Conservation (phyloP, 306 rosid species). For the Phaseolus lunatus region DNA sequence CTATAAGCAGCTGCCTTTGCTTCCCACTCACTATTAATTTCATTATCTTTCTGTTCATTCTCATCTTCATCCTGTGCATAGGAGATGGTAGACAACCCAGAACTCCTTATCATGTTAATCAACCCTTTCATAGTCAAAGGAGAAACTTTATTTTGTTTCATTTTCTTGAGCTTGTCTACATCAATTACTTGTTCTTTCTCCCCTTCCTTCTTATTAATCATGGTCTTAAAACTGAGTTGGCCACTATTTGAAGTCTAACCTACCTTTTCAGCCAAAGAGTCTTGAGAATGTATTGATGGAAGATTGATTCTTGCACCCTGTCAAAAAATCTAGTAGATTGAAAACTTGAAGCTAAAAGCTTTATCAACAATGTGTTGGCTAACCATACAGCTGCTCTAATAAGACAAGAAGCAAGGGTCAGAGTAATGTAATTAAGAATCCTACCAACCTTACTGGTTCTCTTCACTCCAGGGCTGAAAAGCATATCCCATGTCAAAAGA, state of each 20-base stretch:
- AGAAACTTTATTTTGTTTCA: constrained; percentile 78
- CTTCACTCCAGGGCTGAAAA: constrained; percentile 58
- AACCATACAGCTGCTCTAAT: constrained; percentile 77
- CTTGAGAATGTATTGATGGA: constrained; percentile 78
- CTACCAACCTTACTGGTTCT: constrained; percentile 49
- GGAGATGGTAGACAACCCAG: constrained; percentile 76
- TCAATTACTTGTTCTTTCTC: constrained; percentile 75
- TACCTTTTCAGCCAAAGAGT: constrained; percentile 61
- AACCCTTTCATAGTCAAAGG: constrained; percentile 93
- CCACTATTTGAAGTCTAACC: constrained; percentile 54
- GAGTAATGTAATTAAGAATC: constrained; percentile 60
- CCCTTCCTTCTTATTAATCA: constrained; percentile 49
- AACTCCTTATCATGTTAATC: constrained; percentile 64
- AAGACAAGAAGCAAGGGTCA: constrained; percentile 69
- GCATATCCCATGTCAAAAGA: constrained; percentile 72
- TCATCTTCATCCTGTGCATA: constrained; percentile 61
- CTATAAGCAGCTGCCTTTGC: constrained; percentile 77
- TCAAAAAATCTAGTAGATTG: constrained; percentile 82
- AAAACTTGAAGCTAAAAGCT: constrained; percentile 70
- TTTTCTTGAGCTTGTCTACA: constrained; percentile 77
- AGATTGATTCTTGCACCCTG: constrained; percentile 83
- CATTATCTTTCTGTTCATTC: constrained; percentile 55
- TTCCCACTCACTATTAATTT: constrained; percentile 82
- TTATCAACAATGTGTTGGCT: constrained; percentile 65
- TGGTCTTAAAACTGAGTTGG: constrained; percentile 61